Percentiles rank a stretch among this genome's conserved stretches.
Conservation (phyloP, 2,329 filamentous ascomycete species). For the Penicillium hesseltinei region DNA sequence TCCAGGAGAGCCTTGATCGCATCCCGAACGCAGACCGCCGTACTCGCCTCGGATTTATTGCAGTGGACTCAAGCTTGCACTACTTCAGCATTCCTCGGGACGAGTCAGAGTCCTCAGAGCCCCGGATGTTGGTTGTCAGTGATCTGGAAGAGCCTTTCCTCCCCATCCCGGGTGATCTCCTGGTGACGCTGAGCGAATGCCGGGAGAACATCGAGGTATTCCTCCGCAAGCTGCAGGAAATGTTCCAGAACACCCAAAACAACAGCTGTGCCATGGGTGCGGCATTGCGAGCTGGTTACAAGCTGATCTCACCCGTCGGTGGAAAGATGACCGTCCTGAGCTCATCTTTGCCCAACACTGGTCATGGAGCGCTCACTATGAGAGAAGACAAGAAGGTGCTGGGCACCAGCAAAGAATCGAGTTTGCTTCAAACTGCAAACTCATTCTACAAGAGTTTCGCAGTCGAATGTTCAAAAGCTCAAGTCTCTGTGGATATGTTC, state of each 20-base stretch:
- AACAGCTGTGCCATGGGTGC: slow-evolving; percentile 92
- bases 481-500: slow-evolving; percentile 98
- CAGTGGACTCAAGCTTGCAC: slow-evolving; percentile 89
- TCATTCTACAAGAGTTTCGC: slow-evolving; percentile 99
- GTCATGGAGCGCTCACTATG: slow-evolving; percentile 85
- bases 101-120: slow-evolving; percentile 76
- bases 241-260: slow-evolving; percentile 95
- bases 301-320: slow-evolving; percentile 88
- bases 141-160: slow-evolving; percentile 96
- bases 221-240: slow-evolving; percentile 83
- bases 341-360: slow-evolving; percentile 84
- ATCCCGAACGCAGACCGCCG: slow-evolving; percentile 97
- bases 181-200: slow-evolving; percentile 86
- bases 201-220: slow-evolving; percentile 89
- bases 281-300: slow-evolving; percentile 87
- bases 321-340: slow-evolving; percentile 93
- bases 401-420: slow-evolving; percentile 87
- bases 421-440: slow-evolving; percentile 84
- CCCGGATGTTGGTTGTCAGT: slow-evolving; percentile 89
- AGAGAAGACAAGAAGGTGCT: slow-evolving; percentile 94
- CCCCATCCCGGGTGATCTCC: slow-evolving; percentile 84
- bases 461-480: slow-evolving; percentile 97
- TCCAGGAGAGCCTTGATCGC: slow-evolving; percentile 88
- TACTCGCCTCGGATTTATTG: slow-evolving; percentile 90
- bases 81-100: slow-evolving; percentile 96